These are phyloP conservation scores for Diaporthe sp. DNA, from an alignment of 2,329 filamentous ascomycete genomes.

Conservation along the genomic window DNA sequence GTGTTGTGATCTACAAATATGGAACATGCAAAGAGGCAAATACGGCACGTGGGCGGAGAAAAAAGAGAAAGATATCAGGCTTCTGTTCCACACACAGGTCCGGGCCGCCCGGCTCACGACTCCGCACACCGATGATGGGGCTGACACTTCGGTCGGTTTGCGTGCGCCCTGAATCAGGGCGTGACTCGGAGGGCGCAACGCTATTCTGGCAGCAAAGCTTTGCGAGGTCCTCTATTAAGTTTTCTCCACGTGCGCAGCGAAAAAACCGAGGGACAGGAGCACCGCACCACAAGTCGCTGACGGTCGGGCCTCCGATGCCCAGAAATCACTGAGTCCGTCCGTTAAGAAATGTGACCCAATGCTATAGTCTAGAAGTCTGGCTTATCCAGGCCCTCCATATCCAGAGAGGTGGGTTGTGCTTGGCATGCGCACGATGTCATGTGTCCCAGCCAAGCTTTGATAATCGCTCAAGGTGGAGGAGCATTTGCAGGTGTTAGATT, in stretches of 20 bases:
- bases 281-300: neutral
- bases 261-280: neutral
- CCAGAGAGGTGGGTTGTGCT: neutral
- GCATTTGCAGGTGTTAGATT: slow-evolving; percentile 7
- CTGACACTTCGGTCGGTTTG: slow-evolving; percentile 16
- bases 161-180: slow-evolving; percentile 20
- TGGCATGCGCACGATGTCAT: slow-evolving; percentile 16
- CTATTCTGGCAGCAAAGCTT: slow-evolving; percentile 6
- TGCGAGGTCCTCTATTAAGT: neutral
- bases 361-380: slow-evolving; percentile 2
- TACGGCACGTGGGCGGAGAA: neutral
- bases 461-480: neutral
- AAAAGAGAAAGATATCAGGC: neutral
- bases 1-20: slow-evolving; percentile 16
- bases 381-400: neutral
- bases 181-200: slow-evolving; percentile 21
- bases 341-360: slow-evolving; percentile 8
- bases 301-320: slow-evolving; percentile 22
- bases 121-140: slow-evolving; percentile 4
- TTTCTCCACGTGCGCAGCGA: slow-evolving; percentile 18
- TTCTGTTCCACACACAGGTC: neutral
- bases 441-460: slow-evolving; percentile 8
- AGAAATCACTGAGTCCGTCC: slow-evolving; percentile 2
- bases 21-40: neutral
- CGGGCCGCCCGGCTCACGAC: neutral